phyloP scores from a whole-genome alignment of 176 grass and related monocot genomes.

The Triticum timopheevii region DNA sequence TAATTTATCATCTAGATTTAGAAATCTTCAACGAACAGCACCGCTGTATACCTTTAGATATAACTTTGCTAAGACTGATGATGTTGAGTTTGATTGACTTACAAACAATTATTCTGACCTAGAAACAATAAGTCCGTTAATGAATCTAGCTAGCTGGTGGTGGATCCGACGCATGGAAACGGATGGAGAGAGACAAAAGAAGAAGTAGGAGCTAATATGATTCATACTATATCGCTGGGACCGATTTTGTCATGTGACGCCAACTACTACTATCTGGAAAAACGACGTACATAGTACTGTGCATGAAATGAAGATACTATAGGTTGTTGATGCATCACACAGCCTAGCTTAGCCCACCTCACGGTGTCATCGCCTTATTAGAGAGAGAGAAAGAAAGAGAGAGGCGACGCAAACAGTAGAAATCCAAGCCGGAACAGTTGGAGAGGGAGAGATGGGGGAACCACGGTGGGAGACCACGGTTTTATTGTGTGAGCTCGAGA shows the following conservation, averaged over 20 bases:
- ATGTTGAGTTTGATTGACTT: not conserved
- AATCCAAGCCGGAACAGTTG: not conserved
- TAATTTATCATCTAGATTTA: not conserved
- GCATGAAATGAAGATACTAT: conserved; percentile 16
- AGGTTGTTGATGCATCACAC: not conserved
- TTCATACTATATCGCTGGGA: not conserved
- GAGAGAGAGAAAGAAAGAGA: not conserved
- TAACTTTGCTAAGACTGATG: not conserved
- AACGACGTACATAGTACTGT: not conserved
- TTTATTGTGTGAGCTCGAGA: conserved; percentile 25
- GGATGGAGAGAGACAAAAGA: conserved; percentile 15
- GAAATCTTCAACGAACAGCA: not conserved
- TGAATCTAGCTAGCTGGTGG: not conserved
- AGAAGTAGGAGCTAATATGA: not conserved
- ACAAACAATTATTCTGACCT: not conserved
- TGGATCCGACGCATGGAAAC: not conserved
- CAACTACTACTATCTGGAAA: not conserved
- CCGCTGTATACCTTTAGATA: not conserved
- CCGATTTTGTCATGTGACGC: not conserved
- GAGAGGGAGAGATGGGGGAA: not conserved
- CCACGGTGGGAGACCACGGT: conserved; percentile 22
- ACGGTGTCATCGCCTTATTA: not conserved
- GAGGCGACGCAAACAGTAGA: not conserved
- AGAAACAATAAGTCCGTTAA: not conserved
- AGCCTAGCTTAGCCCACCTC: not conserved